Evolutionary conservation across 257 asterid species (phyloP).

Genomic region (Rauvolfia tetraphylla): DNA sequence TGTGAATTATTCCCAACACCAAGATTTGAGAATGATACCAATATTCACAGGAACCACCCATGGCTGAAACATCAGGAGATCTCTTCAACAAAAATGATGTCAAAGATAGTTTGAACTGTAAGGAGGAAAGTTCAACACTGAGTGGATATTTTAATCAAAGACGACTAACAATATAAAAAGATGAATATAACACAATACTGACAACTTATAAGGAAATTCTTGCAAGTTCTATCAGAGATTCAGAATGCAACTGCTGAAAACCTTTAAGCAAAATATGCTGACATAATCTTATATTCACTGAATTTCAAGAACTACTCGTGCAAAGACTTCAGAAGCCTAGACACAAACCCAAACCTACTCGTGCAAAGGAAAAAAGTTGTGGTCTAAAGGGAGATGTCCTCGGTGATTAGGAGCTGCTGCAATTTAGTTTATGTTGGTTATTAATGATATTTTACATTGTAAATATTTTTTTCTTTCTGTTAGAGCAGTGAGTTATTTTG

Average conservation of each 20-base stretch:
- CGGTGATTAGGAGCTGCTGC: too few relatives aligned
- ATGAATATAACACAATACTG: not conserved
- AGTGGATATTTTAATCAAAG: not conserved
- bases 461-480: too few relatives aligned
- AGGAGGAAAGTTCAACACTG: constrained; percentile 1
- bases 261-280: not conserved
- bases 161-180: not conserved
- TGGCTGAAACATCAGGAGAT: constrained; percentile 28
- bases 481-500: too few relatives aligned
- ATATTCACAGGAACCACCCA: not conserved
- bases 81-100: constrained; percentile 66
- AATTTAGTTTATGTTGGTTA: too few relatives aligned
- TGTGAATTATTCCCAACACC: not conserved
- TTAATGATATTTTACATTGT: too few relatives aligned
- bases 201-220: not conserved
- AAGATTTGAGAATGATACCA: not conserved
- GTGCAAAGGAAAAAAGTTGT: too few relatives aligned
- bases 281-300: not conserved
- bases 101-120: constrained; percentile 60
- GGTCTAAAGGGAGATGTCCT: too few relatives aligned
- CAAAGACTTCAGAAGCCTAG: too few relatives aligned
- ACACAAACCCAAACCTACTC: too few relatives aligned
- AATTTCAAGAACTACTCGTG: not conserved
- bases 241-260: not conserved
- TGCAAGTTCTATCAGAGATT: not conserved